Evolutionary conservation across 2,329 filamentous ascomycete genomes (phyloP), one percentile per base, ranked within the genome.

Genomic region (Leptosphaerulina australis): DNA sequence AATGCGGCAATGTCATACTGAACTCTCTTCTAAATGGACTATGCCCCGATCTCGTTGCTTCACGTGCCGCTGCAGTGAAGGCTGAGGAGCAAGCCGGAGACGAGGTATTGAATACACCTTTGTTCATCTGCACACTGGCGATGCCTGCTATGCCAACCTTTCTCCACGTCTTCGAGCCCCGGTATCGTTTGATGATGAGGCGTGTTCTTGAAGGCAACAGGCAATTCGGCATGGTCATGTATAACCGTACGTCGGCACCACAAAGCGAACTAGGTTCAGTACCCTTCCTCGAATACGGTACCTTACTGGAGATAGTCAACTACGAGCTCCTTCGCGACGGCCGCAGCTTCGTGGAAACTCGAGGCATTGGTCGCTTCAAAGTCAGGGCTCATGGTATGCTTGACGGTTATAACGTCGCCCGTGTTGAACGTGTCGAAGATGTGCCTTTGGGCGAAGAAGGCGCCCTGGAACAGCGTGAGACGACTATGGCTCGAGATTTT

Each of bases 111-210:
- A 82, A 85, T 26, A 81, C 87, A 3, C 69, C 70, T 0, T 76
- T 96, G 0, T 96, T 96, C 60, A 82, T 95, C 24, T 94, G 89
- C 72, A 91, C 90, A 0, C 74, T 95, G 7, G 83, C 90, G 0
- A 93, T 94, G 60, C 92, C 92, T 1, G 79, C 81, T 1, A 91
- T 93, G 83, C 90, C 78, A 0, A 92, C 90, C 0, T 94, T 94
- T 60, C 77, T 96, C 3, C 89, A 95, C 63, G 83, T 97, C n/a
- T 96, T 96, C 66, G 92, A 96, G 69, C 89, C 90, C n/a, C 83
- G 89, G 5, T 96, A 96, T 68, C 84, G 90, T 6, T 79, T 94
- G n/a, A 94, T 96, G 90, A 87, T 96, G 28, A 82, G 88, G 36
- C 83, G 91, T 26, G 88, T 85, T 0, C 77, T 95, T 44, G 87